Evolutionary conservation across 148 eudicot genomes (phyloP).

Genomic region (Limonium bicolor): DNA sequence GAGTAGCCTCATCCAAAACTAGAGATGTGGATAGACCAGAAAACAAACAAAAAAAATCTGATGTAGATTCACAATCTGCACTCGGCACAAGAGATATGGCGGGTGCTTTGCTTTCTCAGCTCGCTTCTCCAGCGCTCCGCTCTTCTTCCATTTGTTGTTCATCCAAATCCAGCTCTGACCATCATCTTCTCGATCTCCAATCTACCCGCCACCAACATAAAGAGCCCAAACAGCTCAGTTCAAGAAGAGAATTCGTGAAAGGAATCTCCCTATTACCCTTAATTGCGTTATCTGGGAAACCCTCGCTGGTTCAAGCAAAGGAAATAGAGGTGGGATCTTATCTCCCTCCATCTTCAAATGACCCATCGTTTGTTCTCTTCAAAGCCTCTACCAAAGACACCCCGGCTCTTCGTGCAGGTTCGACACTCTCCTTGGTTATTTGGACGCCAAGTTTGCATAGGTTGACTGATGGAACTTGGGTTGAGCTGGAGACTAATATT

Average conservation of each 20-base stretch:
- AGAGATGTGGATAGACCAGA: too few species aligned
- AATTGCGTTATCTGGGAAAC: background rate
- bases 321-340: slow-evolving; percentile 75
- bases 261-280: slow-evolving; percentile 30
- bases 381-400: slow-evolving; percentile 84
- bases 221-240: background rate
- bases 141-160: slow-evolving; percentile 18
- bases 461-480: too few species aligned
- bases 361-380: slow-evolving; percentile 80
- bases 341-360: slow-evolving; percentile 40
- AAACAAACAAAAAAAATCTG: too few species aligned
- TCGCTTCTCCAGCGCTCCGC: too few species aligned
- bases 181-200: slow-evolving; percentile 10
- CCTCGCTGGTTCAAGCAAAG: slow-evolving; percentile 27
- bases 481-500: too few species aligned
- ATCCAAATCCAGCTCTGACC: slow-evolving; percentile 11
- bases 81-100: too few species aligned
- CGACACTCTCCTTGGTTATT: background rate
- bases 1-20: too few species aligned
- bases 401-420: slow-evolving; percentile 99
- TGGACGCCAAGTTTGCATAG: too few species aligned
- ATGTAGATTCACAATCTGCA: too few species aligned
- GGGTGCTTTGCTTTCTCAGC: slow-evolving; percentile 24
- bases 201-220: slow-evolving; percentile 2
- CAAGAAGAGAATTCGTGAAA: slow-evolving; percentile 52